Evolutionary conservation across 2,329 filamentous ascomycete genomes (phyloP).

Genomic region (Alternaria novae-zelandiae): DNA sequence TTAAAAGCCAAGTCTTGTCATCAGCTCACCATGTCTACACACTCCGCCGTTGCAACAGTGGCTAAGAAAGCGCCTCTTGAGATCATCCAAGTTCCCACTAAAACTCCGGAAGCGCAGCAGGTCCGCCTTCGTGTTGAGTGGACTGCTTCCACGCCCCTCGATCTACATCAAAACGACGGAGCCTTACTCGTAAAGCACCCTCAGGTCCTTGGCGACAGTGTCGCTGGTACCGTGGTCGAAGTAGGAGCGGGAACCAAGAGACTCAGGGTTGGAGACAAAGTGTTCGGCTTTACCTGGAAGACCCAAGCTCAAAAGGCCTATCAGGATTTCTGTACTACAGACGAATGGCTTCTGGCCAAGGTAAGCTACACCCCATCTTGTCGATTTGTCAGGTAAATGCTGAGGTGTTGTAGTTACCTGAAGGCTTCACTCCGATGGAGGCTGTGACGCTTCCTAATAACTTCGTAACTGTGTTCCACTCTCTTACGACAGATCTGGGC

Average conservation of each 20-base stretch:
- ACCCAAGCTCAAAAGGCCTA: conserved; percentile 58
- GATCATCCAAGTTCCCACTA: conserved; percentile 46
- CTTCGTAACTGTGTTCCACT: conserved; percentile 64
- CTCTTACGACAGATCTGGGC: conserved; percentile 58
- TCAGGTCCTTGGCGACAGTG: conserved; percentile 58
- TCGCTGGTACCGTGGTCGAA: conserved; percentile 61
- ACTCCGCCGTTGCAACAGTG: conserved; percentile 52
- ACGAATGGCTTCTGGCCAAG: conserved; percentile 53
- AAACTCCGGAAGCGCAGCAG: conserved; percentile 51
- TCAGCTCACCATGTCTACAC: conserved; percentile 36
- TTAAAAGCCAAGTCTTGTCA: background rate
- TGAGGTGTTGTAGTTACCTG: conserved; percentile 47
- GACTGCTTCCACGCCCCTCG: conserved; percentile 67
- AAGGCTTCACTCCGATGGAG: conserved; percentile 51
- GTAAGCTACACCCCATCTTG: conserved; percentile 4
- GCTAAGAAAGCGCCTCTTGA: conserved; percentile 45
- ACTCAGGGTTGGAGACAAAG: conserved; percentile 61
- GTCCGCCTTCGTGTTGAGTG: conserved; percentile 63
- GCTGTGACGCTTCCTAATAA: conserved; percentile 65
- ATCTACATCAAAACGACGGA: conserved; percentile 68
- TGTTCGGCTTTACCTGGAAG: conserved; percentile 63
- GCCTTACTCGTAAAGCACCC: conserved; percentile 61
- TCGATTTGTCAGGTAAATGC: background rate
- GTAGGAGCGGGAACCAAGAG: conserved; percentile 54
- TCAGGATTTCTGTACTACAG: conserved; percentile 62